Percentiles rank a stretch among this genome's conserved stretches.
Evolutionary conservation across 257 asterid genomes (phyloP).

Genomic region (Cynanchum wilfordii): DNA sequence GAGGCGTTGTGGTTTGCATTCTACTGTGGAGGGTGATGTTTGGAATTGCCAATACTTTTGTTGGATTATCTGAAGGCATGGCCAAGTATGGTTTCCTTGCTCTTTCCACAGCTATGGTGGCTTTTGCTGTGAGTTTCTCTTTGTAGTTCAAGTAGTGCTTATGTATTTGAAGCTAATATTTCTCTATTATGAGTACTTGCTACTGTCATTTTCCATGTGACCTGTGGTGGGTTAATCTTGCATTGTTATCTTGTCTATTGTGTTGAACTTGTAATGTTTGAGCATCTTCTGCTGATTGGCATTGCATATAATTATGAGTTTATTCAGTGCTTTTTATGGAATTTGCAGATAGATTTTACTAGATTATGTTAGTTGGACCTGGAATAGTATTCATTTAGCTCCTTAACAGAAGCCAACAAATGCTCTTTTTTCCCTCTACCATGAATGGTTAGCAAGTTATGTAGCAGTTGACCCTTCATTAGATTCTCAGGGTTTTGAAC

Average conservation of each 20-base stretch:
- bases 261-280: neutral
- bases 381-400: neutral
- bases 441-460: no score
- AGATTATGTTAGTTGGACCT: neutral
- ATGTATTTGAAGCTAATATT: neutral
- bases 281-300: conserved; percentile 4
- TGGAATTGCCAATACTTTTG: conserved; percentile 69
- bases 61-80: conserved; percentile 92
- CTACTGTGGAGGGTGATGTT: conserved; percentile 82
- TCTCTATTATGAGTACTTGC: neutral
- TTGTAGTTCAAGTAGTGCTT: conserved; percentile 5
- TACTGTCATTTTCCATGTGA: neutral
- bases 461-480: neutral
- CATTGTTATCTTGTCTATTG: neutral
- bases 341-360: neutral
- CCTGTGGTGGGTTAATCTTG: neutral
- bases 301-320: neutral
- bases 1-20: conserved; percentile 69
- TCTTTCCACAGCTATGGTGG: conserved; percentile 79
- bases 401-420: neutral
- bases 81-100: conserved; percentile 96
- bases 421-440: neutral
- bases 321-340: neutral
- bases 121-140: conserved; percentile 71
- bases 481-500: neutral